These are phyloP conservation scores for Beauveria brongniartii DNA, from an alignment of 2,329 filamentous ascomycete genomes.

Conservation along the genomic window DNA sequence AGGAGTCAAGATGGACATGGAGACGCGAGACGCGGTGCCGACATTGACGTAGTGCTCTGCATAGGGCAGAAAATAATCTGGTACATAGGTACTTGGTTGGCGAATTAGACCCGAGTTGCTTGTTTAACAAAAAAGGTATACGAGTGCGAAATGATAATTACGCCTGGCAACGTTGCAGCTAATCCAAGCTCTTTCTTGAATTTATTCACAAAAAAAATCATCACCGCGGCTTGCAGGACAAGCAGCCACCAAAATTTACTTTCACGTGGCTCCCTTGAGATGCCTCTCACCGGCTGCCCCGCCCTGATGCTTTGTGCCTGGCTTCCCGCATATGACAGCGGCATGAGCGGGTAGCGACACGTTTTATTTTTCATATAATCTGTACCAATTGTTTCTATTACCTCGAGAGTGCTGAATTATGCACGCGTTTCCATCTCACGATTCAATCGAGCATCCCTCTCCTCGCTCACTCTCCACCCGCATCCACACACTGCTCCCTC, in stretches of 20 bases:
- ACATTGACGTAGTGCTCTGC: too few species aligned
- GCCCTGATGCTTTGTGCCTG: background rate
- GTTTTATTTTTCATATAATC: background rate
- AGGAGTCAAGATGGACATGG: conserved; percentile 2
- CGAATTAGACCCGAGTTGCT: too few species aligned
- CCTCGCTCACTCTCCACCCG: background rate
- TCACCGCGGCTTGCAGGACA: background rate
- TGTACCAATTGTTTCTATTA: background rate
- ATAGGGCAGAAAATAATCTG: too few species aligned
- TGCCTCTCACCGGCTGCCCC: background rate
- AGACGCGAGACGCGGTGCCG: conserved; percentile 1
- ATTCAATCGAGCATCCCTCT: background rate
- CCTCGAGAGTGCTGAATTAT: background rate
- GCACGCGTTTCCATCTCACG: background rate
- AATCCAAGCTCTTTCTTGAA: too few species aligned
- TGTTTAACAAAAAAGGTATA: too few species aligned
- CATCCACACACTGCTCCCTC: background rate
- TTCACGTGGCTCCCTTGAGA: background rate
- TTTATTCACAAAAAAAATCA: too few species aligned
- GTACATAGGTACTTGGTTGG: background rate
- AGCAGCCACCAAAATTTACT: background rate
- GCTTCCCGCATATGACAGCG: background rate
- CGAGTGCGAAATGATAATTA: too few species aligned
- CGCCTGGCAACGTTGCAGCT: too few species aligned
- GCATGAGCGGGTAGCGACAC: background rate